phyloP scores from a whole-genome alignment of 441 rosid species.

The California macrophylla region DNA sequence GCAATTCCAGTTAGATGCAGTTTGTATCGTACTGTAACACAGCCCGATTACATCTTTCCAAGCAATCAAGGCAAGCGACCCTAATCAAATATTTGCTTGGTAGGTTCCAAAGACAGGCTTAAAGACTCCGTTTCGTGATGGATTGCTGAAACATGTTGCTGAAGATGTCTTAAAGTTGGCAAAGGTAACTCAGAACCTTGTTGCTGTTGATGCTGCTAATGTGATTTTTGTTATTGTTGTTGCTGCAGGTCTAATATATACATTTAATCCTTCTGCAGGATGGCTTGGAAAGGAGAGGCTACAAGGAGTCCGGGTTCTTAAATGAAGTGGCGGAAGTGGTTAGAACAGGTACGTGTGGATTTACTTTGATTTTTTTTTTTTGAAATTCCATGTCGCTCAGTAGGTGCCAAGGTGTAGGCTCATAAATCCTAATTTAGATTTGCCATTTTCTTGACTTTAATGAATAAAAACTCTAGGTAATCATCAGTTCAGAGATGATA shows the following conservation, averaged over 20 bases:
- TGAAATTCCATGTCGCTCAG: background rate
- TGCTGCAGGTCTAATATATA: background rate
- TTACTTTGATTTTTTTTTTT: background rate
- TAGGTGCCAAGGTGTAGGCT: background rate
- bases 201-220: background rate
- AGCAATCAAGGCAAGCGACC: conserved; percentile 6
- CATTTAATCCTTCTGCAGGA: conserved; percentile 40
- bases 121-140: conserved; percentile 87
- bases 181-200: conserved; percentile 39
- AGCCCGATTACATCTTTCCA: conserved; percentile 7
- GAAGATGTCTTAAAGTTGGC: conserved; percentile 77
- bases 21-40: background rate
- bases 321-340: conserved; percentile 78
- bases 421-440: no score
- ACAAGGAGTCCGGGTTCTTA: conserved; percentile 81
- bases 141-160: conserved; percentile 63
- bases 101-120: conserved; percentile 82
- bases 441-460: no score
- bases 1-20: background rate
- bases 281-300: conserved; percentile 93
- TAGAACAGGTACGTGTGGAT: conserved; percentile 58
- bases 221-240: background rate
- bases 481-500: no score
- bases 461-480: no score
- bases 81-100: conserved; percentile 19